Percentiles rank a stretch among this genome's conserved stretches.
phyloP scores from a whole-genome alignment of 352 stramenopile genomes.

The Globisporangium middletonii region DNA sequence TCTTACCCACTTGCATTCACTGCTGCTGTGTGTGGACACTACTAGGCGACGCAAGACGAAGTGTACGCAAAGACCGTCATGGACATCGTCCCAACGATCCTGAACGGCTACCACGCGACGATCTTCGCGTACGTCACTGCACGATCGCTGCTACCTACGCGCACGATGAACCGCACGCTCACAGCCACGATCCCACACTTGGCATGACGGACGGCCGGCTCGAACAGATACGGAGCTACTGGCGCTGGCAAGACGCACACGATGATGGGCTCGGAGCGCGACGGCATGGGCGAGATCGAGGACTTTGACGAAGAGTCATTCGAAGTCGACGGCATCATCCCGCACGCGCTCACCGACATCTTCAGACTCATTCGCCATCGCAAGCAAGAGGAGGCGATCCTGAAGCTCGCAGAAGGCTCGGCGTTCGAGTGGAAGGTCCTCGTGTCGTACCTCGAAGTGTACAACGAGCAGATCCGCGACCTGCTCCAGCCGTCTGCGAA shows the following conservation, averaged over 20 bases:
- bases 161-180: too few relatives aligned
- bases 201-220: too few relatives aligned
- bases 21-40: background rate
- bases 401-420: constrained; percentile 30
- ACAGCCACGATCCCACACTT: background rate
- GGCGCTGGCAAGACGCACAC: constrained; percentile 67
- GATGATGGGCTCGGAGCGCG: constrained; percentile 66
- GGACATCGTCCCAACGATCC: constrained; percentile 54
- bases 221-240: constrained; percentile 40
- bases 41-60: constrained; percentile 35
- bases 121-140: constrained; percentile 53
- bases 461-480: constrained; percentile 91
- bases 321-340: constrained; percentile 81
- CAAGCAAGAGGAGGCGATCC: constrained; percentile 44
- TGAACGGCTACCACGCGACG: constrained; percentile 76
- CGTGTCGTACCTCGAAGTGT: constrained; percentile 90
- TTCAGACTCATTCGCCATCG: constrained; percentile 61
- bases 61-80: constrained; percentile 56
- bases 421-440: constrained; percentile 72
- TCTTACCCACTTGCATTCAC: background rate
- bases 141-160: background rate
- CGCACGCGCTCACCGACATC: constrained; percentile 50
- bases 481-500: constrained; percentile 55
- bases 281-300: constrained; percentile 35
- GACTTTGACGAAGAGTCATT: constrained; percentile 36